Evolutionary conservation across 495 filamentous ascomycete species (phyloP).

Genomic region (Neurospora sp.): DNA sequence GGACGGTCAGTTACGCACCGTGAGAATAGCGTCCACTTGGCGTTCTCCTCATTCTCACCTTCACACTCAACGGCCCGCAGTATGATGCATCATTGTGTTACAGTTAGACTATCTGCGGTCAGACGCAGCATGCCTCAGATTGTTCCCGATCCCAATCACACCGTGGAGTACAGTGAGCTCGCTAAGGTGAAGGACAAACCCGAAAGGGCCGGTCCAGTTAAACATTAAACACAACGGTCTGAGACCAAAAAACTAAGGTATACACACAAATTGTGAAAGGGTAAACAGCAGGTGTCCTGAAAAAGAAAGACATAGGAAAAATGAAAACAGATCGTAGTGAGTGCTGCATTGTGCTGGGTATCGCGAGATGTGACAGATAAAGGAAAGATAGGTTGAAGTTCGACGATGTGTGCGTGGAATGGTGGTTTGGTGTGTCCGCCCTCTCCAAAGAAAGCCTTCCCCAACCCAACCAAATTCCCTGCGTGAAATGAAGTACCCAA

Average conservation of each 20-base stretch:
- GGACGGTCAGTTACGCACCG: background rate
- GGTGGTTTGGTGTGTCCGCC: background rate
- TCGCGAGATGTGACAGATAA: background rate
- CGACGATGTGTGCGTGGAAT: background rate
- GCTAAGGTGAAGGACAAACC: background rate
- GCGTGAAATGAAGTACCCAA: background rate
- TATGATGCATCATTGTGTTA: background rate
- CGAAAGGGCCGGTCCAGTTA: background rate
- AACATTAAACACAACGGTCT: background rate
- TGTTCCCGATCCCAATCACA: background rate
- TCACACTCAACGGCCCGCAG: background rate
- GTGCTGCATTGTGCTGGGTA: background rate
- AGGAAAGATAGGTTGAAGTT: background rate
- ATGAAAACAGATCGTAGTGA: background rate
- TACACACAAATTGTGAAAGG: background rate
- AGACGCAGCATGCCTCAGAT: background rate
- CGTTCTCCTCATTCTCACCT: background rate
- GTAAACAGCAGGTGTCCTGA: background rate
- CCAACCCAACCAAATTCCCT: background rate
- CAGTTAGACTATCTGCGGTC: background rate
- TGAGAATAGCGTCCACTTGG: background rate
- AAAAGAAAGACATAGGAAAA: background rate
- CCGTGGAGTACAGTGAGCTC: background rate
- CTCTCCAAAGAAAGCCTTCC: background rate
- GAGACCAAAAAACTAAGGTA: background rate